Conservation (phyloP, 2,329 filamentous ascomycete genomes). For the Coniochaeta ligniaria region DNA sequence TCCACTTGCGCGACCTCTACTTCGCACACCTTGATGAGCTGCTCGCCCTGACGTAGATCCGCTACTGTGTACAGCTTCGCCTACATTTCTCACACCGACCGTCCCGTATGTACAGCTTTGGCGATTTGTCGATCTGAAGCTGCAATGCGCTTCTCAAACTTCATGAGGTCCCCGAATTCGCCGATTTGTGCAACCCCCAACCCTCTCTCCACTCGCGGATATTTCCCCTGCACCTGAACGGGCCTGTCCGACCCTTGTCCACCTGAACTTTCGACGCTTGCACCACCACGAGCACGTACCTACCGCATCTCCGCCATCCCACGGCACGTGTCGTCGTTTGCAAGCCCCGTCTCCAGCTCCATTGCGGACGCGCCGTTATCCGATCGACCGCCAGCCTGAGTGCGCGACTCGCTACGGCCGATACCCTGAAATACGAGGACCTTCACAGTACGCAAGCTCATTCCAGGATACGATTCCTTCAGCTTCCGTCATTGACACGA, state of each 20-base stretch:
- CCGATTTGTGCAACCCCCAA: background rate
- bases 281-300: background rate
- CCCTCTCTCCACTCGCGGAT: background rate
- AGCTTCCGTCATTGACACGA: background rate
- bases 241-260: background rate
- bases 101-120: background rate
- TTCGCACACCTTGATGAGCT: no score
- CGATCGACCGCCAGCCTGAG: background rate
- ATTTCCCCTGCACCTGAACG: background rate
- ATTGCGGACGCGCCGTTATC: background rate
- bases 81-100: background rate
- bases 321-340: background rate
- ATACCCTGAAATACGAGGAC: no score
- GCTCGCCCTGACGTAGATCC: no score
- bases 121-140: background rate
- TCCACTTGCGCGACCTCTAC: no score
- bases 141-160: background rate
- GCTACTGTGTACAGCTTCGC: no score
- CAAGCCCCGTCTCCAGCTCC: background rate
- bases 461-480: background rate
- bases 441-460: background rate
- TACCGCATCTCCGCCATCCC: background rate
- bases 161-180: conserved; percentile 1
- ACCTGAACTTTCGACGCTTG: background rate
- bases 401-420: no score